Evolutionary conservation across 2,329 filamentous ascomycete species (phyloP).

Genomic region (Lachnellula arida): DNA sequence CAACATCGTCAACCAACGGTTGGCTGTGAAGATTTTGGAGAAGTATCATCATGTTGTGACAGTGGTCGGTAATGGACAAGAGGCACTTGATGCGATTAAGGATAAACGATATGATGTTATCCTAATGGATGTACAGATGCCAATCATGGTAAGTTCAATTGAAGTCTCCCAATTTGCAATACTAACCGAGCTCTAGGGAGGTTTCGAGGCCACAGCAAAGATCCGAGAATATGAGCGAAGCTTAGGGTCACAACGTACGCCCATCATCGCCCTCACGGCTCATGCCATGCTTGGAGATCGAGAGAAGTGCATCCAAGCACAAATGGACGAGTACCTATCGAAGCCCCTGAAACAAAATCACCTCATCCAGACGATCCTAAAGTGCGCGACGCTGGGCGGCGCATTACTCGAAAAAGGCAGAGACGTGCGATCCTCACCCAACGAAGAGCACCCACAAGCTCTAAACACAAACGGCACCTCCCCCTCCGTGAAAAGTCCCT

Average conservation of each 20-base stretch:
- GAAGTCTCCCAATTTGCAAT: background rate
- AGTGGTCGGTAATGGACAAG: constrained; percentile 90
- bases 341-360: constrained; percentile 97
- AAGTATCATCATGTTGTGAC: constrained; percentile 93
- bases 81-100: constrained; percentile 90
- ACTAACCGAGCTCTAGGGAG: constrained; percentile 59
- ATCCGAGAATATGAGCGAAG: constrained; percentile 92
- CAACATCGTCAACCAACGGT: constrained; percentile 92
- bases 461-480: constrained; percentile 15
- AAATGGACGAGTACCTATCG: constrained; percentile 98
- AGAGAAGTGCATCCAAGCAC: constrained; percentile 95
- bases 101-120: constrained; percentile 92
- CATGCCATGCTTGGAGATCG: constrained; percentile 98
- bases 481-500: constrained; percentile 15
- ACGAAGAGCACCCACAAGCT: constrained; percentile 25
- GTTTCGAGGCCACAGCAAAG: constrained; percentile 94
- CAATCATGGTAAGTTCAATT: constrained; percentile 74
- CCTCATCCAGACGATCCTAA: constrained; percentile 95
- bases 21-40: constrained; percentile 94
- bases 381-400: constrained; percentile 88
- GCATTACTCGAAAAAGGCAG: constrained; percentile 73
- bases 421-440: constrained; percentile 43
- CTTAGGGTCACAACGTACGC: constrained; percentile 74
- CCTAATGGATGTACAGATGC: constrained; percentile 99
- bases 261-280: constrained; percentile 93